phyloP scores from a whole-genome alignment of 1,139 yeast genomes.

The Pichia sp. region DNA sequence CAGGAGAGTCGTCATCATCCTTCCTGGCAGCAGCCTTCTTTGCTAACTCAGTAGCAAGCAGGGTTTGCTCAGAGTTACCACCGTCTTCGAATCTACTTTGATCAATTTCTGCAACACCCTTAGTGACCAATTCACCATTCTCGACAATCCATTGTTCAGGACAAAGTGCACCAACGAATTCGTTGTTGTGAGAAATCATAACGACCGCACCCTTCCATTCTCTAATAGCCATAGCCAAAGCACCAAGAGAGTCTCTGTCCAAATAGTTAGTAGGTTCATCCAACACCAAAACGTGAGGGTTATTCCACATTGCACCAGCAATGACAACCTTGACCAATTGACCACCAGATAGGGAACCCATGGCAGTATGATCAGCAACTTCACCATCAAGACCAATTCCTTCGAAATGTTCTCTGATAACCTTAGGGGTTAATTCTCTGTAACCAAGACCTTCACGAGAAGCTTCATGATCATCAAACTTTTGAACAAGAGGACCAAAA shows the following conservation, averaged over 20 bases:
- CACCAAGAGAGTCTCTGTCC: constrained; percentile 97
- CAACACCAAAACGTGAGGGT: constrained; percentile 93
- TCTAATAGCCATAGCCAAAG: constrained; percentile 92
- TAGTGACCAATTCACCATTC: constrained; percentile 81
- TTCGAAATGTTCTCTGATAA: constrained; percentile 92
- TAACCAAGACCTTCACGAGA: constrained; percentile 98
- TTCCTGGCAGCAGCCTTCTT: constrained; percentile 34
- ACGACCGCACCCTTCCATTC: constrained; percentile 99
- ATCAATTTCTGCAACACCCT: constrained; percentile 73
- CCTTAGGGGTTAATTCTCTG: constrained; percentile 86
- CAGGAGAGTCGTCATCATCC: constrained; percentile 86
- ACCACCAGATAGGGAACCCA: constrained; percentile 97
- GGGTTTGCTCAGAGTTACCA: constrained; percentile 29
- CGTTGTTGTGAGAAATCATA: constrained; percentile 96
- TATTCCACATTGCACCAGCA: constrained; percentile 99
- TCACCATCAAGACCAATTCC: constrained; percentile 97
- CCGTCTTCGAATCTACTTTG: constrained; percentile 76
- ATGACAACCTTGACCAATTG: constrained; percentile 97
- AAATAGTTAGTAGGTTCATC: constrained; percentile 99
- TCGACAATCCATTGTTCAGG: constrained; percentile 99
- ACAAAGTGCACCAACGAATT: constrained; percentile 94
- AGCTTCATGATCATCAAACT: constrained; percentile 97
- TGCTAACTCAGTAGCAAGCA: constrained; percentile 38
- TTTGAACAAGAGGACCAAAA: constrained; percentile 80
- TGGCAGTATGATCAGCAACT: constrained; percentile 95